Conservation (phyloP, 2,329 filamentous ascomycete genomes). For the Beauveria caledonica region DNA sequence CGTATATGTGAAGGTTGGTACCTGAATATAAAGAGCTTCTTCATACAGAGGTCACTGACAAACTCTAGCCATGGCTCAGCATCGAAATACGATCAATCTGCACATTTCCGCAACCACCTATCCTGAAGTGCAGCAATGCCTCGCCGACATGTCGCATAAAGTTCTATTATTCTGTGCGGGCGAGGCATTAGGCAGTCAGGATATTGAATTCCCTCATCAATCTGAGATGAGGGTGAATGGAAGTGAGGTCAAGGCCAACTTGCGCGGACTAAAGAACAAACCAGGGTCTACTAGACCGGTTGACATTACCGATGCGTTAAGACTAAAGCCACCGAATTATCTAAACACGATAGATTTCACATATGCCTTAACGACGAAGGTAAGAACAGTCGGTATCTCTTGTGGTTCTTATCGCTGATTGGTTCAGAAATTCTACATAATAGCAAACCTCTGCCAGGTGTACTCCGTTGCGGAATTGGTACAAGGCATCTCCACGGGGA, state of each 20-base stretch:
- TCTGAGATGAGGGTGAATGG: conserved; percentile 87
- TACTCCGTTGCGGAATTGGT: conserved; percentile 66
- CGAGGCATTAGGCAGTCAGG: conserved; percentile 55
- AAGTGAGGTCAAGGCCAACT: conserved; percentile 83
- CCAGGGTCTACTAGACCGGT: conserved; percentile 89
- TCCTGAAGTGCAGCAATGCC: conserved; percentile 45
- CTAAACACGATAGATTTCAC: conserved; percentile 75
- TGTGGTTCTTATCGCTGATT: not conserved
- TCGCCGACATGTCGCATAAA: conserved; percentile 52
- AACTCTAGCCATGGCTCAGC: conserved; percentile 49
- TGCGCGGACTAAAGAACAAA: conserved; percentile 91
- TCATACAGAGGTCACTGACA: conserved; percentile 1
- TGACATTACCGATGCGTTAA: conserved; percentile 74
- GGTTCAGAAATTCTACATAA: conserved; percentile 60
- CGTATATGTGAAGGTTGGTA: conserved; percentile 63
- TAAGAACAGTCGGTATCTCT: conserved; percentile 30
- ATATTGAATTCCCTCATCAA: conserved; percentile 85
- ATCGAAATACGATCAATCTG: conserved; percentile 40
- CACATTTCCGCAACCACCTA: conserved; percentile 41
- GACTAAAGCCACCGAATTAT: conserved; percentile 57
- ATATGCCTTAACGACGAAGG: conserved; percentile 87
- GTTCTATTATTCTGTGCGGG: conserved; percentile 79
- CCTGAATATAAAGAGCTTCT: not conserved
- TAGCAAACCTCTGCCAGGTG: conserved; percentile 67
- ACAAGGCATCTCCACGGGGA: conserved; percentile 53